phyloP scores from a whole-genome alignment of 192 early-diverging fungal genomes.

The Linnemannia exigua region DNA sequence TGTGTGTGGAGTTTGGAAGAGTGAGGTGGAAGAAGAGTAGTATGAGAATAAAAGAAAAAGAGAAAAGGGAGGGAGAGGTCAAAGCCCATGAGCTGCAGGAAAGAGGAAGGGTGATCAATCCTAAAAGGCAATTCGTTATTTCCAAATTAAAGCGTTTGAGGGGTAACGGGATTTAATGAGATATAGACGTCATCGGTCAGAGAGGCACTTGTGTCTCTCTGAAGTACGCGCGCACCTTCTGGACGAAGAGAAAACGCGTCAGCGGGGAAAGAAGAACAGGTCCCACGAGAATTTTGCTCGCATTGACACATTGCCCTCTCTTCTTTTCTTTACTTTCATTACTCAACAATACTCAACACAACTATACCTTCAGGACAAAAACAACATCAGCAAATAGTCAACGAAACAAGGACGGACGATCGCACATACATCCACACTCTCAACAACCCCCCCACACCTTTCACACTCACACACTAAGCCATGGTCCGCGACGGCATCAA shows the following conservation, averaged over 20 bases:
- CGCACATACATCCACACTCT: not conserved
- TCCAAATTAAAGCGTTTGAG: too few species aligned
- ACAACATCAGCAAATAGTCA: not conserved
- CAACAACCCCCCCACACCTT: not conserved
- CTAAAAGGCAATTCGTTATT: not conserved
- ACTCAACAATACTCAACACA: not conserved
- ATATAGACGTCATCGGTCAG: not conserved
- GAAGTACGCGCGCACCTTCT: not conserved
- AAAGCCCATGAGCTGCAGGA: not conserved
- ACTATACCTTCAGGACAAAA: not conserved
- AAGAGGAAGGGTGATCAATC: too few species aligned
- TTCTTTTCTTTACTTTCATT: not conserved
- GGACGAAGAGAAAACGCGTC: not conserved
- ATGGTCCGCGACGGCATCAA: slow-evolving; percentile 76
- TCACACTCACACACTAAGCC: not conserved
- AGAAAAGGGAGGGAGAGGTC: not conserved
- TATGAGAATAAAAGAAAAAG: not conserved
- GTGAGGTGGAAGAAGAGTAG: not conserved
- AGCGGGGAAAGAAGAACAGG: not conserved
- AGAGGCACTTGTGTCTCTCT: not conserved
- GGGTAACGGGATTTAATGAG: not conserved
- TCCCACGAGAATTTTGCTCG: not conserved
- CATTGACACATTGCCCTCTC: not conserved
- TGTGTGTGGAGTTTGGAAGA: too few species aligned
- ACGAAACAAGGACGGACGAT: not conserved